Conservation (phyloP, 257 asterid species). For the Echium plantagineum region DNA sequence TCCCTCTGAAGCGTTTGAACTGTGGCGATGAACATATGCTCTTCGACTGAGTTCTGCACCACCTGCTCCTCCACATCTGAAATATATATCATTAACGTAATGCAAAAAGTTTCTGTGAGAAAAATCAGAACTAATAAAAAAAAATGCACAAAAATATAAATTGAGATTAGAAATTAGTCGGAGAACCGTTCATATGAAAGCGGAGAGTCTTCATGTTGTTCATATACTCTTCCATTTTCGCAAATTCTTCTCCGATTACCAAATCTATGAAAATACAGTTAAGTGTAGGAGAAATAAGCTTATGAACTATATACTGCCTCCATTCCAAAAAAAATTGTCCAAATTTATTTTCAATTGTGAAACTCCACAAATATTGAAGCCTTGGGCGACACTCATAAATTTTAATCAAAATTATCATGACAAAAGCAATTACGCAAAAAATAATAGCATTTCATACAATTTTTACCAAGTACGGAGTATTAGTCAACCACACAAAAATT, state of each 20-base stretch:
- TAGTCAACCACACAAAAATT: too few species aligned
- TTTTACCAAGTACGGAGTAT: too few species aligned
- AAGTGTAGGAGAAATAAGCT: too few species aligned
- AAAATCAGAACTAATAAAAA: background rate
- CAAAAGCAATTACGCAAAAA: too few species aligned
- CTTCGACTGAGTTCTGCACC: conserved; percentile 57
- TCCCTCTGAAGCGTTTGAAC: conserved; percentile 57
- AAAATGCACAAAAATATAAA: too few species aligned
- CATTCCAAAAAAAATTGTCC: too few species aligned
- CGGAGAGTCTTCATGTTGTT: conserved; percentile 76
- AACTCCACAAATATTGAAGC: background rate
- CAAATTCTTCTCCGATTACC: background rate
- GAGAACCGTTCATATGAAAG: conserved; percentile 70
- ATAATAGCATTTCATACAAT: too few species aligned
- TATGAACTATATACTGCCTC: too few species aligned
- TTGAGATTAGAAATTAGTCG: background rate
- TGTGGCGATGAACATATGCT: conserved; percentile 58
- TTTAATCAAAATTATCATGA: too few species aligned
- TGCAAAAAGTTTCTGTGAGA: background rate
- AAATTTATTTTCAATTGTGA: too few species aligned
- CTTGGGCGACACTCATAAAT: too few species aligned
- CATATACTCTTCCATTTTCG: conserved; percentile 67
- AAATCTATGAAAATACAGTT: conserved; percentile 6
- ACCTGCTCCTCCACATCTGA: conserved; percentile 96
- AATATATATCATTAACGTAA: background rate